These are phyloP conservation scores for Nitzschia sp. DNA, from an alignment of 108 stramenopile genomes.

Conservation along the genomic window DNA sequence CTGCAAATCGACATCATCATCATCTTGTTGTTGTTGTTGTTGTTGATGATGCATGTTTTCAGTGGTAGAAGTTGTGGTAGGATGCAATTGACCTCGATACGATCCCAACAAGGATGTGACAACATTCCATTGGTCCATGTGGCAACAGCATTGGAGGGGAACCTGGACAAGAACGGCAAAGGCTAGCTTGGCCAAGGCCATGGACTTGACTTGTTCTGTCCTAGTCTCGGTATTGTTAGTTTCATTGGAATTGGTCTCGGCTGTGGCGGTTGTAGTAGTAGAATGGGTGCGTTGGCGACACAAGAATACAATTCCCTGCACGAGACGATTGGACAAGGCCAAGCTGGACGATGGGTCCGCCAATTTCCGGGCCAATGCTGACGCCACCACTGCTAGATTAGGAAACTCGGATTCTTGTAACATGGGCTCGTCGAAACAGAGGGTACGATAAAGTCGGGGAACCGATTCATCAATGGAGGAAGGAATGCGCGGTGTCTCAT, in stretches of 20 bases:
- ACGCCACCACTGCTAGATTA: slow-evolving; percentile 19
- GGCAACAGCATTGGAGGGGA: slow-evolving; percentile 37
- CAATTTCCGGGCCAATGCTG: slow-evolving; percentile 25
- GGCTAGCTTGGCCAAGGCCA: slow-evolving; percentile 39
- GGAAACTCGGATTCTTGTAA: slow-evolving; percentile 6
- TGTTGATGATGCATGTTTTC: neutral
- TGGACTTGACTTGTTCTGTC: neutral
- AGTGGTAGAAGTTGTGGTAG: neutral
- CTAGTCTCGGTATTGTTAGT: neutral
- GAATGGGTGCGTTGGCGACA: slow-evolving; percentile 16
- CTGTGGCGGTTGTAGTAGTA: neutral
- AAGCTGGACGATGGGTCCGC: slow-evolving; percentile 11
- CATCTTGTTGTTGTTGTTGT: slow-evolving; percentile 5
- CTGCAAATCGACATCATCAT: neutral
- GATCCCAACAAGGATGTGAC: slow-evolving; percentile 31
- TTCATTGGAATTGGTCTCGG: neutral
- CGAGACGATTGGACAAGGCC: slow-evolving; percentile 37
- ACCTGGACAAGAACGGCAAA: slow-evolving; percentile 25
- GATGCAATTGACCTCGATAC: slow-evolving; percentile 15
- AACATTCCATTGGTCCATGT: neutral
- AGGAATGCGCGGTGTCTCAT: slow-evolving; percentile 10
- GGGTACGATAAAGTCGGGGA: slow-evolving; percentile 19
- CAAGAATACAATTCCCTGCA: slow-evolving; percentile 35
- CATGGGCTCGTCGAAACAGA: slow-evolving; percentile 39
- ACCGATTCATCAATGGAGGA: slow-evolving; percentile 20